Conservation (phyloP, 495 filamentous ascomycete species). For the Niebla homalea region DNA sequence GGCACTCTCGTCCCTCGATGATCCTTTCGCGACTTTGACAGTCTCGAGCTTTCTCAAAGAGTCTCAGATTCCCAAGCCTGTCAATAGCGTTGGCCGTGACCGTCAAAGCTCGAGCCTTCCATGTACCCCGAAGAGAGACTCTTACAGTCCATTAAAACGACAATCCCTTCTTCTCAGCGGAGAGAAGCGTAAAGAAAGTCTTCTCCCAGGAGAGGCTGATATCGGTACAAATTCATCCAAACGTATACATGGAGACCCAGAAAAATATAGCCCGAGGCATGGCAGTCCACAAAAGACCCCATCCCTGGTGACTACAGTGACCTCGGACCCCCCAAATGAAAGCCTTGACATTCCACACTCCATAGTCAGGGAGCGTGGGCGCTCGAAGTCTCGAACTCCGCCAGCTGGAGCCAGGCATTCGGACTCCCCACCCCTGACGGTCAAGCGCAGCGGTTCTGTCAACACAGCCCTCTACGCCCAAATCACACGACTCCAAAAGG, state of each 20-base stretch:
- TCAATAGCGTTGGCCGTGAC: slow-evolving; percentile 6
- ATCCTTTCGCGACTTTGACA: slow-evolving; percentile 4
- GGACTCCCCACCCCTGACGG: slow-evolving; percentile 1
- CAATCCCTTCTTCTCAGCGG: slow-evolving; percentile 4
- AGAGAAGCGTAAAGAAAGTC: not conserved
- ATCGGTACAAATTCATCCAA: no score
- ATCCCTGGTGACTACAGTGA: no score
- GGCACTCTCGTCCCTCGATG: not conserved
- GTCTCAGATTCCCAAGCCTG: slow-evolving; percentile 11
- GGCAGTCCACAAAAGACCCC: no score
- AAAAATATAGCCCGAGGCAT: not conserved
- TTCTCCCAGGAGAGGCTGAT: not conserved
- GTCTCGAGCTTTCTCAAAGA: not conserved
- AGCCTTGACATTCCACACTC: not conserved
- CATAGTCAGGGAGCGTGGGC: not conserved
- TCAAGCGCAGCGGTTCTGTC: slow-evolving; percentile 14
- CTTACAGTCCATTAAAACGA: no score
- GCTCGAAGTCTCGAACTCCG: not conserved
- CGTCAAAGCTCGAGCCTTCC: slow-evolving; percentile 3
- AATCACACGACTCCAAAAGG: slow-evolving; percentile 31
- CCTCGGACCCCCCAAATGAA: no score
- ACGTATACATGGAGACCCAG: no score
- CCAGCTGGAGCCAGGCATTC: not conserved
- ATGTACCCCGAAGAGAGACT: no score
- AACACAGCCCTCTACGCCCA: slow-evolving; percentile 31